Evolutionary conservation across 805 yeast species (phyloP), one percentile per base, ranked within the genome.

Genomic region (Saccharomycopsis fermentans): DNA sequence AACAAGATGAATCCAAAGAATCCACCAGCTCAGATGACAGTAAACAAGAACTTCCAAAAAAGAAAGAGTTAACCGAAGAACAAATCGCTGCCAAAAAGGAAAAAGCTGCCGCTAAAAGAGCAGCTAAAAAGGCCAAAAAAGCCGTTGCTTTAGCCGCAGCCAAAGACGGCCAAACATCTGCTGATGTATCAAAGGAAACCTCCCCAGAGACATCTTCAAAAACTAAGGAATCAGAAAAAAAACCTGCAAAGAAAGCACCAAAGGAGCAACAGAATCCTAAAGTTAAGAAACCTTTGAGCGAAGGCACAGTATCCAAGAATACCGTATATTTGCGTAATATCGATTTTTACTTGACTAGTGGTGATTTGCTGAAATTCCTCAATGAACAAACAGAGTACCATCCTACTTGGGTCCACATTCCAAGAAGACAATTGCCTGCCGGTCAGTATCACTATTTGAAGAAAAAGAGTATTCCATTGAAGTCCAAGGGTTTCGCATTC

Each of bases 311-410:
- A 17, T 82, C 89, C 2, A 71, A 70, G 50, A 80, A 77, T 57
- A 83, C 90, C 2, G 75, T 84, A 36, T 84, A 82, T 69, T 76
- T 85, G 61, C 78, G 83, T 54, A 83, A 82, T 65, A 73, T 85
- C 65, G 83, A 81, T 63, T 77, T 76, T 63, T 74, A 73, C 58
- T 79, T 77, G 27, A 77, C 77, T 48, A 72, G 70, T 35, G 77
- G 76, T 48, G 75, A 76, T 54, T 72, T 84, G 66, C 70, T 65
- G 59, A 74, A 70, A 61, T 71, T 77, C 59, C 77, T 81, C 66
- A 70, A 73, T 57, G 62, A 71, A 24, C 74, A 67, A 34, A 51
- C 62, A 43, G 39, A 35, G 19, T 79, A 76, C 63, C 73, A 75
- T 52, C 84, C 87, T 12, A 72, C 72, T 58, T 80, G 82, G 81